phyloP scores from a whole-genome alignment of 257 asterid genomes.

The Solanum sitiens region DNA sequence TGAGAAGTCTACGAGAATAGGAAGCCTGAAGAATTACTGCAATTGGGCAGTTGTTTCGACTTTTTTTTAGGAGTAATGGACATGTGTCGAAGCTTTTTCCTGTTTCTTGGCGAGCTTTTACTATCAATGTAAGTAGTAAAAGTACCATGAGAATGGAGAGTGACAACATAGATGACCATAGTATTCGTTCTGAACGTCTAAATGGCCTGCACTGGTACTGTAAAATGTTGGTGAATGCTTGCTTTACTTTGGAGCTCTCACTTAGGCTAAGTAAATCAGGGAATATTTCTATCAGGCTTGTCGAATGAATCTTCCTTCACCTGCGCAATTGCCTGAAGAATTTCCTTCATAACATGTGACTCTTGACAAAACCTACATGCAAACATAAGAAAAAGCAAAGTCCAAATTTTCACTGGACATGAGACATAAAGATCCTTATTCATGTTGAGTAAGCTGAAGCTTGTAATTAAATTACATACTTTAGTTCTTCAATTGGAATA shows the following conservation, averaged over 20 bases:
- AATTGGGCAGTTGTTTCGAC: too few species aligned
- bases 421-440: background rate
- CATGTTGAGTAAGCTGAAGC: background rate
- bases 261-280: conserved; percentile 34
- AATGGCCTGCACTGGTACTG: conserved; percentile 34
- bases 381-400: background rate
- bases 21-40: too few species aligned
- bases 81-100: conserved; percentile 8
- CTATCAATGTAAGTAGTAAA: background rate
- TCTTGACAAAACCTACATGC: conserved; percentile 27
- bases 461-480: conserved; percentile 20
- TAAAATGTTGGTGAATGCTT: conserved; percentile 26
- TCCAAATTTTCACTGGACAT: background rate
- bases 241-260: conserved; percentile 18
- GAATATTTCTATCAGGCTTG: conserved; percentile 18
- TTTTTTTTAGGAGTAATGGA: too few species aligned
- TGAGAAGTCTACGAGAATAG: too few species aligned
- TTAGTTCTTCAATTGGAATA: conserved; percentile 29
- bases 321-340: conserved; percentile 11
- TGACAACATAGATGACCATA: conserved; percentile 33
- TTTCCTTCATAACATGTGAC: conserved; percentile 22
- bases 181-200: conserved; percentile 2
- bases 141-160: conserved; percentile 32
- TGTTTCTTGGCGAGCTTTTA: conserved; percentile 17
- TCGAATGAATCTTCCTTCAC: conserved; percentile 30